A percentile compares a stretch with the other conserved stretches of the same genome.
phyloP scores from a whole-genome alignment of 2,329 filamentous ascomycete genomes.

The Phialemonium atrogriseum region DNA sequence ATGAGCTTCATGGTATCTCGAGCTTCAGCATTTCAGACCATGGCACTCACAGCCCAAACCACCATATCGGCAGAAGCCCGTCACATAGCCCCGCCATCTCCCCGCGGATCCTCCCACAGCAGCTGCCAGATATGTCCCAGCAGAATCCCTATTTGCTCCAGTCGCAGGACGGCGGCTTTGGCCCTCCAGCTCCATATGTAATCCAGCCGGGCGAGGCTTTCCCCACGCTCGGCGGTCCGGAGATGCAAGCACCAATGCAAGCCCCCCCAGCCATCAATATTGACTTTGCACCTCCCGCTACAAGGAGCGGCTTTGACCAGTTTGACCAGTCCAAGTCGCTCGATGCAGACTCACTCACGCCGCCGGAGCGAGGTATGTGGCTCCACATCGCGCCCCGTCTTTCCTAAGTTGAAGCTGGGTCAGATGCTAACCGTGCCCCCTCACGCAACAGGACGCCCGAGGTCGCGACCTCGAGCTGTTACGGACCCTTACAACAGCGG shows the following conservation, averaged over 20 bases:
- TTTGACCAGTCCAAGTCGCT: slow-evolving; percentile 56
- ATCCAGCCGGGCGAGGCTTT: slow-evolving; percentile 39
- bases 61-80: slow-evolving; percentile 66
- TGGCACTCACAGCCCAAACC: slow-evolving; percentile 53
- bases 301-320: slow-evolving; percentile 57
- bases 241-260: slow-evolving; percentile 65
- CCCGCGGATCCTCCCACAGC: slow-evolving; percentile 50
- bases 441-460: slow-evolving; percentile 33
- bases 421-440: slow-evolving; percentile 11
- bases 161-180: slow-evolving; percentile 29
- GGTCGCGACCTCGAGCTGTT: slow-evolving; percentile 44
- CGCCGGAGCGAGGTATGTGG: slow-evolving; percentile 60
- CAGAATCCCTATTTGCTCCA: slow-evolving; percentile 37
- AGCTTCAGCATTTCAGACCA: slow-evolving; percentile 73
- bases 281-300: slow-evolving; percentile 73
- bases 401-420: slow-evolving; percentile 3
- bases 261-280: slow-evolving; percentile 95
- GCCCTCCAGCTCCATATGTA: slow-evolving; percentile 30
- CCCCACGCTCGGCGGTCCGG: slow-evolving; percentile 41
- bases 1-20: slow-evolving; percentile 69
- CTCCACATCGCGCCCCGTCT: too few species aligned
- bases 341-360: slow-evolving; percentile 73
- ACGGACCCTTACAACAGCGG: slow-evolving; percentile 51
- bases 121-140: slow-evolving; percentile 43
- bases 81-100: slow-evolving; percentile 65